Conservation (phyloP, 768 basidiomycete species). For the Tephrocybe sp. region DNA sequence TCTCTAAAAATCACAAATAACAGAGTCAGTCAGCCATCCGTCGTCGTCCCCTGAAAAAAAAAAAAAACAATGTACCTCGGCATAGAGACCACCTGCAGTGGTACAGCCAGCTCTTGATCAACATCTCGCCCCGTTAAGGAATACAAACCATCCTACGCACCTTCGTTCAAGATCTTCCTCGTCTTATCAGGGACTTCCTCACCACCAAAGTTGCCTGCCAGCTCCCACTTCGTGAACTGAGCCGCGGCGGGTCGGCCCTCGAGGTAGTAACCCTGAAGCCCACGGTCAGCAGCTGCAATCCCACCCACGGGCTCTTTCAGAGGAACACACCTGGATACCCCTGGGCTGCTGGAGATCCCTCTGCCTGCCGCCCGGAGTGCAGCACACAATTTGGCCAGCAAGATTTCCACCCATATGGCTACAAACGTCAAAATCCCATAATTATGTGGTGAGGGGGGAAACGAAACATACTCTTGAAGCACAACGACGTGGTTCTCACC, state of each 20-base stretch:
- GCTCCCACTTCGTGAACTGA: conserved; percentile 16
- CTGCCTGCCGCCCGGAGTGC: conserved; percentile 18
- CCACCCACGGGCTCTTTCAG: background rate
- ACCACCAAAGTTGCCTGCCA: conserved; percentile 15
- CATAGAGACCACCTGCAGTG: conserved; percentile 15
- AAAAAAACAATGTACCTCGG: too few relatives aligned
- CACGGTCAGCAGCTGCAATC: too few relatives aligned
- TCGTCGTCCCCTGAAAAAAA: background rate
- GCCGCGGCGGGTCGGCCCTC: conserved; percentile 8
- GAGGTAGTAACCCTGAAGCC: conserved; percentile 18
- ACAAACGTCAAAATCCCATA: background rate
- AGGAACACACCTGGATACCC: conserved; percentile 12
- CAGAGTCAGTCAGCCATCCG: background rate
- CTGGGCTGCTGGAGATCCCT: conserved; percentile 17
- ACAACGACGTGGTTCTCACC: conserved; percentile 14
- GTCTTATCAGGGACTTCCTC: conserved; percentile 18
- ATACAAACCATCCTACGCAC: background rate
- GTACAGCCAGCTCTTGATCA: too few relatives aligned
- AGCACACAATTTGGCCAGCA: conserved; percentile 19
- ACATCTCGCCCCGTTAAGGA: too few relatives aligned
- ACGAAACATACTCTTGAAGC: conserved; percentile 14
- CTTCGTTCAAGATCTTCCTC: conserved; percentile 18
- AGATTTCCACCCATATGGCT: conserved; percentile 21
- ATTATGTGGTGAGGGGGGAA: background rate
- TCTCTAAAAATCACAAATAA: conserved; percentile 6